Conservation (phyloP, 1,284 basidiomycete genomes). For the Sanghuangporus weigelae region DNA sequence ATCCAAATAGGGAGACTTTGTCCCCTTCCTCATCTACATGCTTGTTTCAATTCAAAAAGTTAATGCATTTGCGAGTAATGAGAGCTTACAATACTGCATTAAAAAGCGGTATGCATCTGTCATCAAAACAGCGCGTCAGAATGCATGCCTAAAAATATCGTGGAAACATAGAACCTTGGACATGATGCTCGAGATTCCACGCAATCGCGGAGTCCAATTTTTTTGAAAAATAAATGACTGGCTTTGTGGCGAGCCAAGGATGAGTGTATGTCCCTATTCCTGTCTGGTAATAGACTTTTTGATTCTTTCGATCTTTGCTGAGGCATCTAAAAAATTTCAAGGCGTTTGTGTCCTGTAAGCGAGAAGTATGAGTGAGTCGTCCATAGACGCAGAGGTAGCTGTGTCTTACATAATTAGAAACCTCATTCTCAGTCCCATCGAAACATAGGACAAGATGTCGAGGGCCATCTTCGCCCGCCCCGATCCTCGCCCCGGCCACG, state of each 20-base stretch:
- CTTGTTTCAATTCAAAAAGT: neutral
- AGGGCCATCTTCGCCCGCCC: no score
- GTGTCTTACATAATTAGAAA: neutral
- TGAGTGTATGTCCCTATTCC: constrained; percentile 6
- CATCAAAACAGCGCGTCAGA: constrained; percentile 17
- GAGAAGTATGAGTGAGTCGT: constrained; percentile 21
- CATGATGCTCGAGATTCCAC: constrained; percentile 23
- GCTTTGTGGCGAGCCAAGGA: constrained; percentile 19
- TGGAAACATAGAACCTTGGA: constrained; percentile 9
- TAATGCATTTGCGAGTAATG: neutral
- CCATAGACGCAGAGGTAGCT: constrained; percentile 18
- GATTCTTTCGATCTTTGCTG: constrained; percentile 33
- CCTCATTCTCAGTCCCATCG: constrained; percentile 30
- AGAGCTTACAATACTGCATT: constrained; percentile 7
- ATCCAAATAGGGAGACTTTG: constrained; percentile 32
- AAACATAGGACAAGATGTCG: constrained; percentile 43
- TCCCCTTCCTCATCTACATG: constrained; percentile 22
- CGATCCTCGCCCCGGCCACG: no score
- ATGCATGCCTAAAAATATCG: no score
- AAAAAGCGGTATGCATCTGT: neutral
- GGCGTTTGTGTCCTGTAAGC: constrained; percentile 34
- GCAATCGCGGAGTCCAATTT: constrained; percentile 20
- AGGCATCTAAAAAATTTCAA: constrained; percentile 36
- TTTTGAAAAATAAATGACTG: constrained; percentile 31
- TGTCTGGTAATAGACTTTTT: constrained; percentile 37